Conservation (phyloP, 306 rosid genomes). For the Ammopiptanthus mongolicus region DNA sequence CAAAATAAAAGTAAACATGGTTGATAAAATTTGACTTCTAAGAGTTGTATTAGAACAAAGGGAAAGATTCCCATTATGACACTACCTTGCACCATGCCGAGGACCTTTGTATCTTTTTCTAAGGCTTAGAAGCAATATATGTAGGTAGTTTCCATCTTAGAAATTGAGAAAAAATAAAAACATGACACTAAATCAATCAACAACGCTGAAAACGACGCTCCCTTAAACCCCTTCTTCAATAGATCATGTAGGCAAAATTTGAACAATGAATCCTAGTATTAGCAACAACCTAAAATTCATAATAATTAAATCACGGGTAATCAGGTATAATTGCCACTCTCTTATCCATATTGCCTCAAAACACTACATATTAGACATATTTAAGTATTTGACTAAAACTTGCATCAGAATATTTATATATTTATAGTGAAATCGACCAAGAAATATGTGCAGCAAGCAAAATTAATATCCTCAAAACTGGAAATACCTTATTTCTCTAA, state of each 20-base stretch:
- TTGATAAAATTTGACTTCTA: background rate
- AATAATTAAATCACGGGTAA: background rate
- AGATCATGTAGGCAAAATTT: too few relatives aligned
- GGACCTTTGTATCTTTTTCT: background rate
- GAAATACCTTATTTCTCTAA: slow-evolving; percentile 81
- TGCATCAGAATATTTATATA: background rate
- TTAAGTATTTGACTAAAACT: background rate
- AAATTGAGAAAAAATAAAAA: background rate
- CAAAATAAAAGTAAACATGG: background rate
- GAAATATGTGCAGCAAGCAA: background rate
- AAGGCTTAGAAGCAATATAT: background rate
- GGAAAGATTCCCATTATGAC: background rate
- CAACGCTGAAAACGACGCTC: background rate
- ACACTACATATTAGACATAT: background rate
- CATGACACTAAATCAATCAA: background rate
- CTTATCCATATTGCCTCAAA: background rate
- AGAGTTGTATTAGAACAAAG: background rate
- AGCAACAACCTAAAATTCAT: background rate
- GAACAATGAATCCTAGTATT: too few relatives aligned
- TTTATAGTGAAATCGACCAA: slow-evolving; percentile 15
- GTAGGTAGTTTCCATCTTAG: background rate
- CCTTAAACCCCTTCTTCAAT: background rate
- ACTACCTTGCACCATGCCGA: background rate
- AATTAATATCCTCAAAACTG: background rate
- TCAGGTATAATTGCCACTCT: background rate